Evolutionary conservation across 1,284 basidiomycete genomes (phyloP), one percentile per base, ranked within the genome.

Genomic region (Ustilago bromivora): DNA sequence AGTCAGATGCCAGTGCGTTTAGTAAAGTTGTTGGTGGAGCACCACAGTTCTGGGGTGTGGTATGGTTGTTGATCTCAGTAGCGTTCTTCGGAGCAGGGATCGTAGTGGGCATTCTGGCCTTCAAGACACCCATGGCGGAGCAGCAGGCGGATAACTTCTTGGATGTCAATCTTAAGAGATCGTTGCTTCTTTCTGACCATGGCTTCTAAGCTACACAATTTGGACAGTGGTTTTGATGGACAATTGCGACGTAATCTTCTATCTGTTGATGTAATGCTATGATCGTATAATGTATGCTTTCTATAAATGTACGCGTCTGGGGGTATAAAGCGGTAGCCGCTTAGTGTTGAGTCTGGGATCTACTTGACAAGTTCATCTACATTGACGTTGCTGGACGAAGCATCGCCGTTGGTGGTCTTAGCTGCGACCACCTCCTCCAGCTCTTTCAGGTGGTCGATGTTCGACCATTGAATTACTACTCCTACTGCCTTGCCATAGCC

Each of bases 1-100:
- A 91, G 28, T 95, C 93, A 2, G 96, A 99, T 83, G 96, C 96
- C 0, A 92, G 92, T 6, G 92, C 92, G 19, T 98, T 96, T 84
- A 94, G 96, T 2, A 89, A 92, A 35, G 90, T 95, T 68, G 94
- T 94, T 75, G 94, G 94, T 9, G 89, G 88, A 63, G 88, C 87
- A 54, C 85, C 86, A 19, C 86, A 88, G 61, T 86, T 87, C 52
- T 89, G 88, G 88, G 88, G 88, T 85, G 79, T 95, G 62, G 89
- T 98, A 68, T 98, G 96, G 96, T 90, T 96, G 38, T 85, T 98
- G 74, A 88, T 92, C 53, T 92, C 95, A 0, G 89, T 93, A 66
- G 83, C 90, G 15, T 98, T 94, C 88, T 96, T 98, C 83, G 92
- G 89, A 0, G 88, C 89, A 0, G 95, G 94, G 1, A 88, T 98